phyloP scores from a whole-genome alignment of 768 basidiomycete species.

The Fomitopsis serialis region DNA sequence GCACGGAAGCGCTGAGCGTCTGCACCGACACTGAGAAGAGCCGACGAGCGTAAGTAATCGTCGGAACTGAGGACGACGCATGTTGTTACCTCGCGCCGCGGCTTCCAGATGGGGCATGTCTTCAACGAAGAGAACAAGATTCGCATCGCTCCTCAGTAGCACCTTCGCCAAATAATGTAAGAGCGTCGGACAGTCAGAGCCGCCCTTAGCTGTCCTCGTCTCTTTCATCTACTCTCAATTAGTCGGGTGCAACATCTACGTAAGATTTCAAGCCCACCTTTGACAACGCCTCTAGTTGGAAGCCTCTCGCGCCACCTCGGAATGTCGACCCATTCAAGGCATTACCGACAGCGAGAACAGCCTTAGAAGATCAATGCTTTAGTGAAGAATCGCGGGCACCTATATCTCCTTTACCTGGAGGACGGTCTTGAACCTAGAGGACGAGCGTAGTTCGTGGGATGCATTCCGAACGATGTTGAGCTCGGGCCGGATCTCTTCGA shows the following conservation, averaged over 20 bases:
- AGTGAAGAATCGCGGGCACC: background rate
- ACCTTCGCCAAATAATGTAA: conserved; percentile 84
- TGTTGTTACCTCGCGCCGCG: conserved; percentile 64
- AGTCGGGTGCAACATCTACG: background rate
- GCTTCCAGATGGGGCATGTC: conserved; percentile 80
- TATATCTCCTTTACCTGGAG: conserved; percentile 45
- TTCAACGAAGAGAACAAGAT: conserved; percentile 65
- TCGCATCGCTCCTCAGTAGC: conserved; percentile 61
- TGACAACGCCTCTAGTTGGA: conserved; percentile 73
- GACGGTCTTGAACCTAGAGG: conserved; percentile 59
- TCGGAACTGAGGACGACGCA: background rate
- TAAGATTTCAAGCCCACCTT: conserved; percentile 47
- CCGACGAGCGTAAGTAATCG: background rate
- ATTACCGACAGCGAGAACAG: conserved; percentile 76
- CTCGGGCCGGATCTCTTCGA: conserved; percentile 82
- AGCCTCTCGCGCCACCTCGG: conserved; percentile 79
- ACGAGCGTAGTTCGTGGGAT: conserved; percentile 60
- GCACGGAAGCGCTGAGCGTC: conserved; percentile 53
- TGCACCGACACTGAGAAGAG: conserved; percentile 63
- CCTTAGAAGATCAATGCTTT: conserved; percentile 30
- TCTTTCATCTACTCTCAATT: conserved; percentile 60
- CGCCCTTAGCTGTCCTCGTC: conserved; percentile 68
- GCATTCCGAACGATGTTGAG: conserved; percentile 69
- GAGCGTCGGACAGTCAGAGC: conserved; percentile 76
- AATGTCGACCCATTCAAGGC: conserved; percentile 77